Base-by-base conservation (phyloP, 78 protist genomes). In the Trichosphaerium sp. region DNA sequence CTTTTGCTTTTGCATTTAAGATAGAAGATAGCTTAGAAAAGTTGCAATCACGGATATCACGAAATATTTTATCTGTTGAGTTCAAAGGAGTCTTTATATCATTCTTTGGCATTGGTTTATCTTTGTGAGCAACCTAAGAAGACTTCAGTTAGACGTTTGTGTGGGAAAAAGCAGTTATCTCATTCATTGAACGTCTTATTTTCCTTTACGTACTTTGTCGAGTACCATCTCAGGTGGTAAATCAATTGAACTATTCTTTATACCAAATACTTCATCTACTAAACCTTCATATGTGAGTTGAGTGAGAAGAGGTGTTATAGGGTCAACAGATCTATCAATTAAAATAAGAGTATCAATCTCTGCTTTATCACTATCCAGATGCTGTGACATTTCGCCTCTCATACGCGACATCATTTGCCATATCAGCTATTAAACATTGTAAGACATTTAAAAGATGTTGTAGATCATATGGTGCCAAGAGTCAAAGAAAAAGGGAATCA, bases 251-350 rank as follows among this genome's bases (percentile, higher is more conserved):
- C 75, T 0, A 31, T 56, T 51, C 7, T 69, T 25, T 47, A 90
- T 76, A 28, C 91, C 80, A 40, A 76, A 87, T 15, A 74, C 11
- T 54, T 92, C 93, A 67, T 94, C 95, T n/a, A 94, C 34, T 32
- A 94, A 47, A 2, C 98, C 98, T 56, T 92, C 97, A 44, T 92
- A 93, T 5, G 97, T 93, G 7, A 91, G 69, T 29, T 81, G 94
- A n/a, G 89, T 71, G 42, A 66, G 54, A 43, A 87, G 63, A 26
- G 88, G 87, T 31, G 88, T 78, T 5, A 88, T 32, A 26, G 66
- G 23, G 43, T 86, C 86, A 15, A 71, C 49, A 0, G 35, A 64
- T 12, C 98, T 78, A 51, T 94, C 98, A 47, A 94, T 34, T 15
- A 94, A 18, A 0, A 90, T 18, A 1, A 93, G 55, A 34, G 38